Evolutionary conservation across 169 alveolate species (phyloP).

Genomic region (Toxoplasma gondii): DNA sequence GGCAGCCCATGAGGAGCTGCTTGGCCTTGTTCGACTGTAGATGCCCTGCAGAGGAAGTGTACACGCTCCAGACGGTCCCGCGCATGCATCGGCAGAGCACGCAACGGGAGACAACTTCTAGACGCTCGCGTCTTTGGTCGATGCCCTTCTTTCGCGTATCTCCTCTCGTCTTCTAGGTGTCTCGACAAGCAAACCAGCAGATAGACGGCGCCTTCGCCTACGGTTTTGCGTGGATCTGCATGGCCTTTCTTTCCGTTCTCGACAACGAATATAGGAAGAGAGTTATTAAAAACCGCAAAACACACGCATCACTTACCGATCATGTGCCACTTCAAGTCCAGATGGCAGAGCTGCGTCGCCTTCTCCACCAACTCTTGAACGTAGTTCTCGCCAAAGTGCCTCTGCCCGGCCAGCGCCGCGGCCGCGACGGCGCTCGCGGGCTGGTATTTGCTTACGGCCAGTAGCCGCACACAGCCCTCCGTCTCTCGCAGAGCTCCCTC

Average conservation of each 20-base stretch:
- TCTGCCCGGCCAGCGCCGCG: conserved; percentile 79
- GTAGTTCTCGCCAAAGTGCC: conserved; percentile 93
- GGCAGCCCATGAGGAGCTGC: conserved; percentile 76
- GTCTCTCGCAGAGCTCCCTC: background rate
- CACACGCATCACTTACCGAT: conserved; percentile 79
- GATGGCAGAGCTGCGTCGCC: conserved; percentile 62
- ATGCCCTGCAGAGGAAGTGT: conserved; percentile 67
- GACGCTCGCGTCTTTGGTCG: too few species aligned
- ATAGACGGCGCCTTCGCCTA: too few species aligned
- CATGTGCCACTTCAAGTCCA: conserved; percentile 91
- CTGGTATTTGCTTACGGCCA: conserved; percentile 56
- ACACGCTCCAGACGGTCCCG: background rate
- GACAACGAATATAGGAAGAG: too few species aligned
- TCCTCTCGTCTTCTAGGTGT: too few species aligned
- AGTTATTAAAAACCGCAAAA: too few species aligned
- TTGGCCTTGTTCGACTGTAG: conserved; percentile 90
- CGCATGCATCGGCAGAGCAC: too few species aligned
- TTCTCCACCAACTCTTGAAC: conserved; percentile 87
- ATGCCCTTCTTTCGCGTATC: too few species aligned
- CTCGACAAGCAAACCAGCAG: too few species aligned
- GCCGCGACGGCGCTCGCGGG: conserved; percentile 60
- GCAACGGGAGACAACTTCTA: too few species aligned
- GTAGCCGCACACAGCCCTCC: background rate
- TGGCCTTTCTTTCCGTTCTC: too few species aligned
- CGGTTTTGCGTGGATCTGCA: too few species aligned